phyloP scores from a whole-genome alignment of 2,329 filamentous ascomycete species.

The Penicillium sp. region DNA sequence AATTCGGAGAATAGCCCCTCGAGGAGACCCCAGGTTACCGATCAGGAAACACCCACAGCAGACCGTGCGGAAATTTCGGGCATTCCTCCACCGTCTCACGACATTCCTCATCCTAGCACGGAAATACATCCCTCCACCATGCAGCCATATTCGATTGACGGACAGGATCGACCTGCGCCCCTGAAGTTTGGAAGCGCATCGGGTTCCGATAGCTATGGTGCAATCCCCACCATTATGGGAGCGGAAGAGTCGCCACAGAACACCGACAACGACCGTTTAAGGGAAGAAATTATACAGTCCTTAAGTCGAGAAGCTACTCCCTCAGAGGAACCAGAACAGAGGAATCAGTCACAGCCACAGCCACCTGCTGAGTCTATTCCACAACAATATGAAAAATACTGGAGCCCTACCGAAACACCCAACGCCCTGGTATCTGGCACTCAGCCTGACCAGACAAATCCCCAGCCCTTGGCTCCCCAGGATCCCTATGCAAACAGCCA shows the following conservation, averaged over 20 bases:
- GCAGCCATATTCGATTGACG: slow-evolving; percentile 6
- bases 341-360: slow-evolving; percentile 19
- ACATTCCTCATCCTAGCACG: slow-evolving; percentile 11
- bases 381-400: slow-evolving; percentile 41
- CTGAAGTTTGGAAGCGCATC: slow-evolving; percentile 33
- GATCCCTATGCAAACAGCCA: slow-evolving; percentile 17
- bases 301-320: slow-evolving; percentile 42
- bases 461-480: slow-evolving; percentile 14
- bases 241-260: slow-evolving; percentile 40
- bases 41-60: slow-evolving; percentile 43
- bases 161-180: slow-evolving; percentile 32
- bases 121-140: slow-evolving; percentile 3
- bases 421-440: slow-evolving; percentile 17
- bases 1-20: slow-evolving; percentile 62
- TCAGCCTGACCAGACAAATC: slow-evolving; percentile 16
- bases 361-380: slow-evolving; percentile 33
- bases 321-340: slow-evolving; percentile 30
- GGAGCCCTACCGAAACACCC: slow-evolving; percentile 25
- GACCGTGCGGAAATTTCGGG: slow-evolving; percentile 48
- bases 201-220: slow-evolving; percentile 16
- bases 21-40: slow-evolving; percentile 56
- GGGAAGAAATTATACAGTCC: slow-evolving; percentile 52
- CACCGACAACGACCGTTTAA: slow-evolving; percentile 46
- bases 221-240: slow-evolving; percentile 37
- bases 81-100: slow-evolving; percentile 30